phyloP scores from a whole-genome alignment of 768 basidiomycete species.

The Dacryopinax spathularia region DNA sequence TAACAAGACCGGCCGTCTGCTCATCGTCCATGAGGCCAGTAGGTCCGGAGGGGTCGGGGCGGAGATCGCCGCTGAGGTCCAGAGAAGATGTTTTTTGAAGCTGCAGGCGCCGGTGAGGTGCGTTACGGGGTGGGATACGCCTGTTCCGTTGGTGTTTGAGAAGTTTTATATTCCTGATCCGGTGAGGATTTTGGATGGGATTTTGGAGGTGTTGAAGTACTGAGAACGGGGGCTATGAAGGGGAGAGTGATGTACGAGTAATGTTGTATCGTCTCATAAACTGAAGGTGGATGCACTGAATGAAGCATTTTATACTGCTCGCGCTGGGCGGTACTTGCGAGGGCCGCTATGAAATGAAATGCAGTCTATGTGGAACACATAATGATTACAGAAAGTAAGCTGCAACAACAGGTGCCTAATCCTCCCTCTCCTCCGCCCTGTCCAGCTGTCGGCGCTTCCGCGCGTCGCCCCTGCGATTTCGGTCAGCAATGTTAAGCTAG shows the following conservation, averaged over 20 bases:
- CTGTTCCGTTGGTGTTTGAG: conserved; percentile 72
- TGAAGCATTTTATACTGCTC: too few relatives aligned
- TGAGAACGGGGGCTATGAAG: too few relatives aligned
- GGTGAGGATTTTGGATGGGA: conserved; percentile 64
- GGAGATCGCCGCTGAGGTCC: conserved; percentile 83
- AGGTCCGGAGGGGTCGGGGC: conserved; percentile 77
- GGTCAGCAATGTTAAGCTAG: neutral
- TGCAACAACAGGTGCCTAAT: too few relatives aligned
- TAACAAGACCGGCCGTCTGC: conserved; percentile 64
- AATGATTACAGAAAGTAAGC: too few relatives aligned
- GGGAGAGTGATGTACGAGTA: too few relatives aligned
- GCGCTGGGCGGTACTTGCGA: too few relatives aligned
- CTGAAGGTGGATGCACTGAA: too few relatives aligned
- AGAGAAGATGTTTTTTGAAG: conserved; percentile 76
- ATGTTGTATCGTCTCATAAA: too few relatives aligned
- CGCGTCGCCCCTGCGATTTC: conserved; percentile 34
- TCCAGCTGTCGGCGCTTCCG: conserved; percentile 59
- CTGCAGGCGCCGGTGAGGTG: conserved; percentile 76
- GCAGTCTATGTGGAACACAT: too few relatives aligned
- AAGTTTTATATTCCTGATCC: conserved; percentile 86
- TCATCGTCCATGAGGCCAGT: conserved; percentile 87
- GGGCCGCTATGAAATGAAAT: too few relatives aligned
- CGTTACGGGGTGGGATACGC: conserved; percentile 87
- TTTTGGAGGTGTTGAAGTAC: conserved; percentile 66
- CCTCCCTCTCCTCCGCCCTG: conserved; percentile 28